These are phyloP conservation scores for Populus ilicifolia DNA, from an alignment of 345 rosid genomes.

Conservation along the genomic window DNA sequence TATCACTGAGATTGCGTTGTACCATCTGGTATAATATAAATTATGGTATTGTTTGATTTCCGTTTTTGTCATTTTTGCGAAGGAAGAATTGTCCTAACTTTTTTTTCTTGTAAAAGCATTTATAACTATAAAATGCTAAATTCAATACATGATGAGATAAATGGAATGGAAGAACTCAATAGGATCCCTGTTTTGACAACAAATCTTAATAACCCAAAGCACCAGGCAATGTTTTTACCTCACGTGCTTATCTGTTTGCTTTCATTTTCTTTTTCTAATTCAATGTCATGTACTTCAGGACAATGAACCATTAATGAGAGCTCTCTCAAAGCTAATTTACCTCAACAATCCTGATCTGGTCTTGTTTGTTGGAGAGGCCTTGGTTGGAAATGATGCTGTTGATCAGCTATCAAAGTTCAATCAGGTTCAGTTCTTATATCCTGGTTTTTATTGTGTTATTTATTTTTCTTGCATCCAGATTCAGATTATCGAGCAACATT, in stretches of 20 bases:
- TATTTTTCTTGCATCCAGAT: neutral
- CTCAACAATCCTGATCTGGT: constrained; percentile 88
- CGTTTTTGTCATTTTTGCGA: neutral
- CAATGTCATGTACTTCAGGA: constrained; percentile 41
- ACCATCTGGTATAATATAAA: neutral
- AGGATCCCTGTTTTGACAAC: neutral
- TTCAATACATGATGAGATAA: neutral
- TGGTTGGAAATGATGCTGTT: constrained; percentile 97
- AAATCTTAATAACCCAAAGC: neutral
- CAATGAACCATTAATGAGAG: constrained; percentile 97
- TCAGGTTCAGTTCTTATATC: constrained; percentile 49
- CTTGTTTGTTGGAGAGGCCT: constrained; percentile 97
- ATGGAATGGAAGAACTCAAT: neutral
- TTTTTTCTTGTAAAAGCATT: neutral
- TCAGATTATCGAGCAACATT: constrained; percentile 9
- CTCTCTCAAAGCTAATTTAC: constrained; percentile 84
- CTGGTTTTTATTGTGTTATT: neutral
- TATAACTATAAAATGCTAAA: neutral
- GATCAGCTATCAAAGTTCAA: constrained; percentile 94
- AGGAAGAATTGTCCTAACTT: neutral
- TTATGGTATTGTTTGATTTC: neutral
- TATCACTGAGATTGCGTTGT: neutral
- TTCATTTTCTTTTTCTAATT: neutral
- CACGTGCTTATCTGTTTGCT: neutral
- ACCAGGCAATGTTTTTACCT: neutral